A percentile compares a stretch with the other conserved stretches of the same genome.
Conservation (phyloP, 1,284 basidiomycete genomes). For the Boletus subluridellus region DNA sequence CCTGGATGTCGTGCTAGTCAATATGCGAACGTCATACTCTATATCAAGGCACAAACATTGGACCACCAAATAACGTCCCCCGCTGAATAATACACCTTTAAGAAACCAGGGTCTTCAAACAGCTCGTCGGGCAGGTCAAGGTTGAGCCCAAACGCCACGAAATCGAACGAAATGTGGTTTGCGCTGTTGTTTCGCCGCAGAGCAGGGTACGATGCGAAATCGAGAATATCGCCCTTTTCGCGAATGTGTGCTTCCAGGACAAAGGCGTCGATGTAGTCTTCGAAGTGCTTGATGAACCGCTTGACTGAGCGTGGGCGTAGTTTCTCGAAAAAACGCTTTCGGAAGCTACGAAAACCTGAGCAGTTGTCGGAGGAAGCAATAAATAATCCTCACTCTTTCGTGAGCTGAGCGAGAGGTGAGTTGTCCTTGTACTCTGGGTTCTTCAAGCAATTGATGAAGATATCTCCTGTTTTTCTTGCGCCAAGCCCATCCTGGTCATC, state of each 20-base stretch:
- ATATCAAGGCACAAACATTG: slow-evolving; percentile 43
- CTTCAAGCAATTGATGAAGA: slow-evolving; percentile 52
- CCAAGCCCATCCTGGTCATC: slow-evolving; percentile 61
- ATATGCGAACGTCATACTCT: neutral
- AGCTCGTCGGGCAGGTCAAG: slow-evolving; percentile 62
- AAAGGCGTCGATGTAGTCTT: slow-evolving; percentile 56
- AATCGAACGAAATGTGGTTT: slow-evolving; percentile 58
- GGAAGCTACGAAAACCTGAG: slow-evolving; percentile 42
- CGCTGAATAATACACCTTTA: slow-evolving; percentile 54
- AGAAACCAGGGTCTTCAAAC: slow-evolving; percentile 53
- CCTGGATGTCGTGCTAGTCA: slow-evolving; percentile 39
- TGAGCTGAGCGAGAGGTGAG: slow-evolving; percentile 54
- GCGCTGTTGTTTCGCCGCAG: slow-evolving; percentile 67
- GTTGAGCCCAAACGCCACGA: slow-evolving; percentile 58
- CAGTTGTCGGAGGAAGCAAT: neutral
- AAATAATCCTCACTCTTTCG: slow-evolving; percentile 51
- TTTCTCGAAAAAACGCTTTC: slow-evolving; percentile 44
- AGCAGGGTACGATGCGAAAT: slow-evolving; percentile 48
- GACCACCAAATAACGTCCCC: slow-evolving; percentile 68
- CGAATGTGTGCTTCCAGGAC: slow-evolving; percentile 58
- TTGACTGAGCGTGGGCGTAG: slow-evolving; percentile 42
- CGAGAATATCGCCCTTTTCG: slow-evolving; percentile 52
- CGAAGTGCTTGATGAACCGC: slow-evolving; percentile 53
- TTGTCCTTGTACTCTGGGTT: slow-evolving; percentile 52
- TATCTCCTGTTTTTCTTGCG: slow-evolving; percentile 51